Conservation (phyloP, 1,284 basidiomycete species). For the Austroboletus niveus region DNA sequence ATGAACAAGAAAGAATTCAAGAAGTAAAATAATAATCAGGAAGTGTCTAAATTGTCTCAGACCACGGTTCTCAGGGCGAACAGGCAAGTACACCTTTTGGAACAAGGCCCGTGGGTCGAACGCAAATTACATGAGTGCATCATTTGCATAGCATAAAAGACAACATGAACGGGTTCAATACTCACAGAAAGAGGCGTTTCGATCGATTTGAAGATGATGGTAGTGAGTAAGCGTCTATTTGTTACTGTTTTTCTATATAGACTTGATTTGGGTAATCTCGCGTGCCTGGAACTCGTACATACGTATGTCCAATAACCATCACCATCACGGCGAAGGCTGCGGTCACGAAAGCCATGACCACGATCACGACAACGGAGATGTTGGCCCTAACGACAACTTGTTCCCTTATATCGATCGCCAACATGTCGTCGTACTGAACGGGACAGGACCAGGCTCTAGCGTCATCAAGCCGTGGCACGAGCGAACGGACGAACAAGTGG, state of each 20-base stretch:
- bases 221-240: constrained; percentile 13
- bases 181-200: constrained; percentile 13
- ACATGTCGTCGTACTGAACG: constrained; percentile 73
- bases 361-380: constrained; percentile 45
- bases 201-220: constrained; percentile 1
- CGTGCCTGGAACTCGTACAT: neutral
- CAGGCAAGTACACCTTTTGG: constrained; percentile 75
- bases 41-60: constrained; percentile 61
- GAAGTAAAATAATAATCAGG: constrained; percentile 39
- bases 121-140: constrained; percentile 81
- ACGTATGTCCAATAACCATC: constrained; percentile 40
- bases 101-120: constrained; percentile 59
- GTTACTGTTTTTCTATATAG: constrained; percentile 2
- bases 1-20: constrained; percentile 3
- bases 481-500: constrained; percentile 60
- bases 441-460: constrained; percentile 44
- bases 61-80: constrained; percentile 58
- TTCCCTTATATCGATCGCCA: constrained; percentile 66
- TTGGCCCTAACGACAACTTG: constrained; percentile 68
- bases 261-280: constrained; percentile 3
- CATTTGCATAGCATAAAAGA: constrained; percentile 32
- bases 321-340: constrained; percentile 52
- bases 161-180: neutral
- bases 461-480: constrained; percentile 79
- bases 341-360: constrained; percentile 56